Base-by-base conservation (phyloP, 164 flowering plant species). In the Piper longum region DNA sequence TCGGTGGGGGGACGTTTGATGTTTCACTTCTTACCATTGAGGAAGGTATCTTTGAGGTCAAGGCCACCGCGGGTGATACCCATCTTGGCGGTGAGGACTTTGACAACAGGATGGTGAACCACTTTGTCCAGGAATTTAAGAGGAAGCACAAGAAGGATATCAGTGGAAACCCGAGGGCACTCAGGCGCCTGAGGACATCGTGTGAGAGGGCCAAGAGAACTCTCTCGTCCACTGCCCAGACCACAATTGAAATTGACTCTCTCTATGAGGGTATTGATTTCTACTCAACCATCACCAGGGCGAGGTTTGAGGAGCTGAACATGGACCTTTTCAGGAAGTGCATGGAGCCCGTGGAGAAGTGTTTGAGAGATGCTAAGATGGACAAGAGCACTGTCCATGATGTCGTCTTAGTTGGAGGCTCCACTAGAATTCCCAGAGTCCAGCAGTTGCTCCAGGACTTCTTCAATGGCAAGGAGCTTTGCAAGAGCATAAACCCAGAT, bases 51-150 rank as follows among this genome's bases (percentile, higher is more conserved):
- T 81, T 81, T 65, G 79, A 81, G 73, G 79, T 81, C 65, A 71
- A 74, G 57, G 72, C 80, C 44, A 80, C 81, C 42, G 76, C 77
- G 56, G 84, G 82, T 63, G 84, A 78, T 62, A 78, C 80, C 60
- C 82, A 76, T 69, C 68, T 80, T 61, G 84, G 82, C 11, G 76
- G 84, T 75, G 78, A 63, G 56, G 64, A 61, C 36, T 61, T 61
- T 12, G 63, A 61, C 63, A 60, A 41, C 41, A 43, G 51, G 12
- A 61, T 61, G 63, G 51, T 61, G 45, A 43, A 43, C 52, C 39
- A 61, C 51, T 43, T 61, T 17, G 51, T 61, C 4, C 26, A 3
- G 39, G 48, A 61, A 61, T 61, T 61, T 6, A 43, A 43, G 5
- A 61, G 51, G 26, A 61, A 14, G 39, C 63, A 61, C 51, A 43